Conservation (phyloP, 2,329 filamentous ascomycete genomes). For the Raffaelea ambrosiae region DNA sequence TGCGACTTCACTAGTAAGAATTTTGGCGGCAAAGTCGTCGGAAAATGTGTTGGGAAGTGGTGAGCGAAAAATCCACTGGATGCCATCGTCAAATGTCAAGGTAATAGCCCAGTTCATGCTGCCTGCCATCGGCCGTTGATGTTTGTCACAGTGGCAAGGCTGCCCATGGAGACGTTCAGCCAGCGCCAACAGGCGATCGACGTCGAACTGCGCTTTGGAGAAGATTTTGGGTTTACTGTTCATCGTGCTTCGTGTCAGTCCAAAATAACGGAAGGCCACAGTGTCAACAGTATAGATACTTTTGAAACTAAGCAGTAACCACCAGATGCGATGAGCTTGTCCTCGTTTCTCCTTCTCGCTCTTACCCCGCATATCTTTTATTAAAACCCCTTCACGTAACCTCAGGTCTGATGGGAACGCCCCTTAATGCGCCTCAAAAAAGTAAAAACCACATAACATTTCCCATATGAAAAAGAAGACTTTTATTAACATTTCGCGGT, state of each 20-base stretch:
- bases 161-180: not conserved
- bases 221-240: not conserved
- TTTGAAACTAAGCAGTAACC: too few species aligned
- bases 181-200: not conserved
- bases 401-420: too few species aligned
- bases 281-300: too few species aligned
- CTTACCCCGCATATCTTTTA: too few species aligned
- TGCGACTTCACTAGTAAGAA: not conserved
- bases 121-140: not conserved
- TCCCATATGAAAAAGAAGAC: too few species aligned
- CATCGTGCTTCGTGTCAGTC: not conserved
- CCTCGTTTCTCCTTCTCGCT: too few species aligned
- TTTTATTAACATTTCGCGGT: too few species aligned
- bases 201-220: not conserved
- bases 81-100: not conserved
- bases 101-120: not conserved
- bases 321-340: too few species aligned
- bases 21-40: not conserved
- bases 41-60: not conserved
- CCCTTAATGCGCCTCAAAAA: too few species aligned
- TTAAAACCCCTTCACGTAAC: too few species aligned
- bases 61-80: not conserved
- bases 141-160: not conserved
- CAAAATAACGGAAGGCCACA: too few species aligned
- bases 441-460: too few species aligned